Base-by-base conservation (phyloP, 192 early-diverging fungal genomes). In the Backusella psychrophila region DNA sequence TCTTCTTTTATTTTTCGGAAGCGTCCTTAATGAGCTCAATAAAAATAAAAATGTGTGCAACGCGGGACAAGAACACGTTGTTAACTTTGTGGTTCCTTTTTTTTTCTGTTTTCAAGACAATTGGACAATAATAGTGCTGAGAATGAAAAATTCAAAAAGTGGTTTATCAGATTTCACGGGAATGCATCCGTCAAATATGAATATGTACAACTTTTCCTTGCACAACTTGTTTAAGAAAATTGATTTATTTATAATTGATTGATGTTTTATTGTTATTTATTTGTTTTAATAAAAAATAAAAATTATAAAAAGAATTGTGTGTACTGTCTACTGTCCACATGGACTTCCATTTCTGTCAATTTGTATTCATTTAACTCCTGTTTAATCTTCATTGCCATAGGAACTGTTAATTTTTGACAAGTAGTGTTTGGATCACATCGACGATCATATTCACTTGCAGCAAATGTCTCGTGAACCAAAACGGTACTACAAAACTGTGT, bases 311-410 rank as follows among this genome's bases (percentile, higher is more conserved):
- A 93, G 76, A 92, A 92, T 66, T 93, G 92, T 17, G 93, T 94
- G 75, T 91, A 88, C 31, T 84, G 71, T 11, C 85, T 87, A 69
- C 92, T 93, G 21, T 95, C 91, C 69, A 90, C 87, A 77, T 97
- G 96, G 15, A 98, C 93, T 21, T 85, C 80, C 96, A 99, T 97
- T 78, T 98, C 96, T 41, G 86, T 85, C 66, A 93, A 86, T 85
- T 99, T 99, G 86, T 92, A 99, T 69, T 94, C 90, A 84, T 99
- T 99, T 69, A 99, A 82, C 80, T 99, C 97, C 79, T 95, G 90
- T 66, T 97, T 93, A 81, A 99, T 98, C 75, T 85, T 83, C 74
- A 94, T 91, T 44, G 96, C 95, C 69, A 97, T 86, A 36, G 90
- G 84, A 17, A 95, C 91, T 4, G 97, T 98, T 1, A 99, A 81